These are phyloP conservation scores for Cronartium quercuum DNA, from an alignment of 1,284 basidiomycete species.

Conservation along the genomic window DNA sequence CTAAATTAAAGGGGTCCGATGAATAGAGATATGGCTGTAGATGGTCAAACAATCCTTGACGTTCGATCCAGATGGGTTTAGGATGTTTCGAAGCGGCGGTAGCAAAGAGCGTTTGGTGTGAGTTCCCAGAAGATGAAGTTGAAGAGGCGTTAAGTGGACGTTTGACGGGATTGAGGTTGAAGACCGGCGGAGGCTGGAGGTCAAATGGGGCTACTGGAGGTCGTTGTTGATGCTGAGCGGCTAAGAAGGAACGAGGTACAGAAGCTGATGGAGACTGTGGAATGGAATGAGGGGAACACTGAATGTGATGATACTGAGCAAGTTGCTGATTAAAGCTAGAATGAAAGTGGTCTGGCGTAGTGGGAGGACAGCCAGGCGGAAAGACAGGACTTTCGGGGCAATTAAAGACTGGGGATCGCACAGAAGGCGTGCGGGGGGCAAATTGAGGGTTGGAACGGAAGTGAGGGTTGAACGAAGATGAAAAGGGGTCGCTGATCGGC, in stretches of 20 bases:
- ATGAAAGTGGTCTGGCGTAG: background rate
- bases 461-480: background rate
- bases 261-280: slow-evolving; percentile 2
- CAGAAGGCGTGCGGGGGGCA: background rate
- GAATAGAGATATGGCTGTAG: slow-evolving; percentile 24
- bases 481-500: slow-evolving; percentile 20
- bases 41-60: slow-evolving; percentile 21
- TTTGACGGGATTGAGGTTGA: background rate
- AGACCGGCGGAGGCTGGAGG: background rate
- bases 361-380: background rate
- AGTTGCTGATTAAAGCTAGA: background rate
- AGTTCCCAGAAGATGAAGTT: background rate
- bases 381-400: background rate
- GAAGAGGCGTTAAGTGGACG: background rate
- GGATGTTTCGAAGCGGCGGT: background rate
- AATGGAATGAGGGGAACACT: slow-evolving; percentile 2
- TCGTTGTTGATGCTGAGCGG: background rate
- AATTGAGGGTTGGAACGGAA: slow-evolving; percentile 9
- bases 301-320: background rate
- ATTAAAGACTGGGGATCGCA: background rate
- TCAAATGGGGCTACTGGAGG: background rate
- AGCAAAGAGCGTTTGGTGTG: background rate
- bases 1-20: slow-evolving; percentile 15
- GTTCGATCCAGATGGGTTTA: background rate
- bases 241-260: background rate